A percentile compares a stretch with the other conserved stretches of the same genome.
Evolutionary conservation across 306 rosid species (phyloP).

Genomic region (Ormosia semicastrata): DNA sequence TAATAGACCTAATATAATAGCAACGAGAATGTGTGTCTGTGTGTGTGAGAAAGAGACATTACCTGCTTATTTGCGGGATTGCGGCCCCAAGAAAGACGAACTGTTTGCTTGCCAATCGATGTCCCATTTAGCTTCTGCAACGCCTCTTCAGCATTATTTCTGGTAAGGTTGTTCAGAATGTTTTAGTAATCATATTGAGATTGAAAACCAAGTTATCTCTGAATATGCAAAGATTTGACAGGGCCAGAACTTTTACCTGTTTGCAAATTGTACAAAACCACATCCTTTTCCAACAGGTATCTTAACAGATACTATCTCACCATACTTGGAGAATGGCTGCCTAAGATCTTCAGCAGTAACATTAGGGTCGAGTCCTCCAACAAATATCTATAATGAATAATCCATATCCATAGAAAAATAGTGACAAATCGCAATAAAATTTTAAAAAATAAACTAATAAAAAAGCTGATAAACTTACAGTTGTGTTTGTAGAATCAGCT

Average conservation of each 20-base stretch:
- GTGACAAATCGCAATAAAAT: not conserved
- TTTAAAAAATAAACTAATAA: not conserved
- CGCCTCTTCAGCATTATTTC: slow-evolving; percentile 95
- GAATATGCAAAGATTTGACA: not conserved
- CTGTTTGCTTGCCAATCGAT: slow-evolving; percentile 83
- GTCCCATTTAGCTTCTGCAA: slow-evolving; percentile 84
- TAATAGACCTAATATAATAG: not conserved
- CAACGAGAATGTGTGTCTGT: not conserved
- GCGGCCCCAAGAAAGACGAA: slow-evolving; percentile 99
- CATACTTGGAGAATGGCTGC: slow-evolving; percentile 85
- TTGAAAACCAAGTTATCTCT: not conserved
- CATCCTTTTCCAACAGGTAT: slow-evolving; percentile 97
- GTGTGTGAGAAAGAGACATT: not conserved
- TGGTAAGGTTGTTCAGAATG: slow-evolving; percentile 35
- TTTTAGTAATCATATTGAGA: not conserved
- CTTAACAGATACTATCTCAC: slow-evolving; percentile 94
- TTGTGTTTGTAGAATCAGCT: slow-evolving; percentile 87
- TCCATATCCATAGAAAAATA: slow-evolving; percentile 27
- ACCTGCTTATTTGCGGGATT: slow-evolving; percentile 99
- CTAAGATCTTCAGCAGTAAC: slow-evolving; percentile 90
- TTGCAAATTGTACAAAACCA: slow-evolving; percentile 95
- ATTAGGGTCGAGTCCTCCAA: slow-evolving; percentile 96
- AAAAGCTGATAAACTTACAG: slow-evolving; percentile 53
- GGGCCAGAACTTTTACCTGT: slow-evolving; percentile 50
- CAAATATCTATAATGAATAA: slow-evolving; percentile 74